Conservation (phyloP, 148 eudicot genomes). For the Rhododendron molle region DNA sequence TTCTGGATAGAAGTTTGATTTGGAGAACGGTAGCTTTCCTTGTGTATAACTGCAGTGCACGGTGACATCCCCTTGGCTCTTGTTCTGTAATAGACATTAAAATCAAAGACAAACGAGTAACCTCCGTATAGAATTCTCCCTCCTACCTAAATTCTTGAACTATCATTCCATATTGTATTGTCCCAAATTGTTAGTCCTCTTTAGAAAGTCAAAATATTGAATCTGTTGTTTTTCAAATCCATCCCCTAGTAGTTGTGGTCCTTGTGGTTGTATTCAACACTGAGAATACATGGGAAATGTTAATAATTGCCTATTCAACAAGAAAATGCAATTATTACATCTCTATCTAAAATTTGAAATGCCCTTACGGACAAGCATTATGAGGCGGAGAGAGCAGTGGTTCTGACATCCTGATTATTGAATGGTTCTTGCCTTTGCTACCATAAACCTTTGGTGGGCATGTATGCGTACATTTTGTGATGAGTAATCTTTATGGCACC, state of each 20-base stretch:
- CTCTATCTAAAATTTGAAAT: not conserved
- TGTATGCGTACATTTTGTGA: not conserved
- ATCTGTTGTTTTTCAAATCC: not conserved
- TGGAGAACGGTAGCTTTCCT: not conserved
- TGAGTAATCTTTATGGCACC: not conserved
- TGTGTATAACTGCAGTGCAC: not conserved
- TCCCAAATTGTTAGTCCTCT: not conserved
- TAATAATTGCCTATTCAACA: not conserved
- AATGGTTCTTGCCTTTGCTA: too few relatives aligned
- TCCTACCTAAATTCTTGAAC: not conserved
- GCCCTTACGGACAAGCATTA: not conserved
- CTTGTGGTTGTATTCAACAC: not conserved
- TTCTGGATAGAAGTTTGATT: not conserved
- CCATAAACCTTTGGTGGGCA: not conserved
- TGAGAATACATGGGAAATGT: not conserved
- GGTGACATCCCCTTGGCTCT: not conserved
- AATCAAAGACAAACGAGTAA: not conserved
- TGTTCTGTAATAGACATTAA: not conserved
- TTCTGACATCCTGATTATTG: not conserved
- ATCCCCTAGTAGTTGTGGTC: not conserved
- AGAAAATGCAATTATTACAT: not conserved
- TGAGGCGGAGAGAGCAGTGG: not conserved
- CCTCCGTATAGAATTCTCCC: not conserved
- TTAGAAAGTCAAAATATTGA: not conserved
- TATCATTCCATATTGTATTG: not conserved